phyloP scores from a whole-genome alignment of 192 early-diverging fungal genomes.

The Podila epicladia region DNA sequence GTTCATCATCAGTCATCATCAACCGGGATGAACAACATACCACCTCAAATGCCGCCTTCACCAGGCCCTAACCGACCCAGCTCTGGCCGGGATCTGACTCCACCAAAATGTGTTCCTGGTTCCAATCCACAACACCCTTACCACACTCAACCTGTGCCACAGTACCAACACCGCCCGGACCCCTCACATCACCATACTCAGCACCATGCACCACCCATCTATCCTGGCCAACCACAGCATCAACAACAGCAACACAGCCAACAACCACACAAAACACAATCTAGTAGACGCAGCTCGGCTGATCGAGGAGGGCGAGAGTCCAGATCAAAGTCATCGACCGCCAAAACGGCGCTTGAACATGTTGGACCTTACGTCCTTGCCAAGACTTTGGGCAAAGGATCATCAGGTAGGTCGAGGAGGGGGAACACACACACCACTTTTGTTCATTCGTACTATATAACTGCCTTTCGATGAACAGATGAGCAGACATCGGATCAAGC shows the following conservation, averaged over 20 bases:
- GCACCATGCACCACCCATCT: constrained; percentile 11
- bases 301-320: constrained; percentile 20
- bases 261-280: not conserved
- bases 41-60: constrained; percentile 9
- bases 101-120: not conserved
- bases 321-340: constrained; percentile 10
- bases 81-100: not conserved
- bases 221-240: constrained; percentile 2
- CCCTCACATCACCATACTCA: constrained; percentile 12
- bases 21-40: constrained; percentile 12
- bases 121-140: not conserved
- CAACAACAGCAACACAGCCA: constrained; percentile 4
- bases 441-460: not conserved
- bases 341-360: constrained; percentile 29
- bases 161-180: not conserved
- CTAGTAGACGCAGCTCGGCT: constrained; percentile 8
- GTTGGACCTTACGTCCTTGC: constrained; percentile 60
- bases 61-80: not conserved
- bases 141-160: not conserved
- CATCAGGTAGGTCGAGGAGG: constrained; percentile 52
- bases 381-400: constrained; percentile 60
- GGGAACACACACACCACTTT: not conserved
- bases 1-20: constrained; percentile 1
- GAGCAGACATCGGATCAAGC: not conserved
- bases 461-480: not conserved